Evolutionary conservation across 306 rosid genomes (phyloP).

Genomic region (Begonia peltatifolia): DNA sequence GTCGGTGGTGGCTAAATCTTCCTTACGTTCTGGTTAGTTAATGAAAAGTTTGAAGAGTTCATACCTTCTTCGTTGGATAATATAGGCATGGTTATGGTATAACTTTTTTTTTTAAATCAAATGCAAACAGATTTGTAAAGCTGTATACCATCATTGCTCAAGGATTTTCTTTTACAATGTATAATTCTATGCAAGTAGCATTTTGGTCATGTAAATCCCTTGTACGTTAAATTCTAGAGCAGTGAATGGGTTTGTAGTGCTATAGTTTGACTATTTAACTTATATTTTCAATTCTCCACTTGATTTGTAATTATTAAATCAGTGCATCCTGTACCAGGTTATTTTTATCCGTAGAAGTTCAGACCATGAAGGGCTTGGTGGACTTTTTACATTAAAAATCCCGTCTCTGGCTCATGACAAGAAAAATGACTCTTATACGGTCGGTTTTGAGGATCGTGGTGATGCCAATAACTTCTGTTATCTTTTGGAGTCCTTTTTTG

Average conservation of each 20-base stretch:
- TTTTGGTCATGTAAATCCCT: no score
- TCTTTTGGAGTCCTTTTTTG: constrained; percentile 51
- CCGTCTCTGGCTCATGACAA: constrained; percentile 22
- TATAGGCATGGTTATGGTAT: no score
- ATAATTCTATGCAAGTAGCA: no score
- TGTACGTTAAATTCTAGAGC: no score
- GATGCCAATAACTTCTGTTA: constrained; percentile 77
- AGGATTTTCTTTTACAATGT: no score
- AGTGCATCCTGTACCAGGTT: constrained; percentile 28
- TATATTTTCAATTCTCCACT: not conserved
- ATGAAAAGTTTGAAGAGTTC: not conserved
- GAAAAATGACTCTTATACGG: constrained; percentile 30
- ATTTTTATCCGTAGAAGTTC: constrained; percentile 51
- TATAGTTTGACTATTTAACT: not conserved
- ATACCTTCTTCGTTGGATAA: no score
- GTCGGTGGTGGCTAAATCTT: constrained; percentile 67
- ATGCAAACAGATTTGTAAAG: no score
- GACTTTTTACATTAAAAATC: constrained; percentile 40
- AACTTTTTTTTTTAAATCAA: no score
- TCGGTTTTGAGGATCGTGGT: constrained; percentile 62
- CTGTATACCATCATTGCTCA: no score
- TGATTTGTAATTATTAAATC: not conserved
- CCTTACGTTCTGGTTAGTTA: constrained; percentile 70
- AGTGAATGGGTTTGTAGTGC: not conserved
- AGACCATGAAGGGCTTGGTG: constrained; percentile 28